These are phyloP conservation scores for Calamus simplicifolius DNA, from an alignment of 176 grass and related monocot species.

Conservation along the genomic window DNA sequence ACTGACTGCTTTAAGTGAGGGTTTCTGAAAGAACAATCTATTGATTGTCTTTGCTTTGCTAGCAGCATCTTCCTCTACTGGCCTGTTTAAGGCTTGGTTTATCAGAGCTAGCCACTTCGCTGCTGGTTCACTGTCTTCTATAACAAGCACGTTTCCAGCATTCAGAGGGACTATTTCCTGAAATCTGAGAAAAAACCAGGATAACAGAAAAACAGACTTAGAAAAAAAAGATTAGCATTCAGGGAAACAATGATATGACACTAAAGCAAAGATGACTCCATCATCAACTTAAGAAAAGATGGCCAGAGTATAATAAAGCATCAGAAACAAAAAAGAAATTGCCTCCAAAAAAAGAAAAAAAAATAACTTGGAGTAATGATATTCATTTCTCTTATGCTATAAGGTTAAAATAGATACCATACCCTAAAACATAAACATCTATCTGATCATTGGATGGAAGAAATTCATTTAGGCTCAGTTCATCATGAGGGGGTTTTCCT, in stretches of 20 bases:
- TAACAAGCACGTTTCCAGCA: conserved; percentile 81
- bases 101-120: conserved; percentile 74
- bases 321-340: no score
- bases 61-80: conserved; percentile 28
- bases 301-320: no score
- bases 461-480: conserved; percentile 65
- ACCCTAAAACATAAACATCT: conserved; percentile 97
- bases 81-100: conserved; percentile 41
- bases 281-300: no score
- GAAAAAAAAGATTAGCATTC: no score
- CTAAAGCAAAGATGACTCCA: no score
- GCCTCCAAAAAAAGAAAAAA: conserved; percentile 4
- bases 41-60: conserved; percentile 41
- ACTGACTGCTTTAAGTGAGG: conserved; percentile 35
- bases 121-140: conserved; percentile 81
- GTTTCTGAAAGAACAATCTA: conserved; percentile 39
- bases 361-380: neutral
- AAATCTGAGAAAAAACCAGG: conserved; percentile 32
- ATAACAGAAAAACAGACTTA: no score
- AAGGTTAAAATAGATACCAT: conserved; percentile 5
- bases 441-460: conserved; percentile 65
- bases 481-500: conserved; percentile 62
- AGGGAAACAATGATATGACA: no score
- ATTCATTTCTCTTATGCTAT: no score
- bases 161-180: conserved; percentile 98